A percentile compares a stretch with the other conserved stretches of the same genome.
phyloP scores from a whole-genome alignment of 2,329 filamentous ascomycete species.

The Tolypocladium ophioglossoides region DNA sequence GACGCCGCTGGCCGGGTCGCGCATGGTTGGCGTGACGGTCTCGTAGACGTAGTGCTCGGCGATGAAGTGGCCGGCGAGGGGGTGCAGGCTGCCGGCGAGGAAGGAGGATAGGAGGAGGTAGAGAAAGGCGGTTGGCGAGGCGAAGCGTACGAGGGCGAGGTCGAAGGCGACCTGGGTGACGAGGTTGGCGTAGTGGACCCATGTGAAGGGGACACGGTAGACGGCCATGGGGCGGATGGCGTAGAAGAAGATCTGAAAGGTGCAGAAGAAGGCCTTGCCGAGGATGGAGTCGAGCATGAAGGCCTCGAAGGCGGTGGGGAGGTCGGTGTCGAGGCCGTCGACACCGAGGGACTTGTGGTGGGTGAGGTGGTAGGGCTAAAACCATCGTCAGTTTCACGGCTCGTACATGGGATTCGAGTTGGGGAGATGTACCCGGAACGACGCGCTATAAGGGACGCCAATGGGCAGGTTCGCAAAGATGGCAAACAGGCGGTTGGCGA shows the following conservation, averaged over 20 bases:
- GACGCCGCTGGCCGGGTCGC: slow-evolving; percentile 47
- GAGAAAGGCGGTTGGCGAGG: slow-evolving; percentile 54
- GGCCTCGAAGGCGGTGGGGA: slow-evolving; percentile 85
- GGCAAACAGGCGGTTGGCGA: slow-evolving; percentile 76
- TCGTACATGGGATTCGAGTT: too few relatives aligned
- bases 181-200: slow-evolving; percentile 76
- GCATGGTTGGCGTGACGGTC: slow-evolving; percentile 43
- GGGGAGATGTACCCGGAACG: slow-evolving; percentile 57
- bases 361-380: slow-evolving; percentile 86
- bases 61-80: slow-evolving; percentile 95
- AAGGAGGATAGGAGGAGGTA: slow-evolving; percentile 89
- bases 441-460: slow-evolving; percentile 89
- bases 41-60: slow-evolving; percentile 89
- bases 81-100: slow-evolving; percentile 86
- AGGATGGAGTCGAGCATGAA: slow-evolving; percentile 88
- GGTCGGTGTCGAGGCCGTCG: slow-evolving; percentile 89
- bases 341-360: slow-evolving; percentile 98
- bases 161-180: slow-evolving; percentile 70
- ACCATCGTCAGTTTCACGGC: neutral
- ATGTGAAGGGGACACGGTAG: slow-evolving; percentile 79
- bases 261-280: slow-evolving; percentile 97
- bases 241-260: slow-evolving; percentile 99
- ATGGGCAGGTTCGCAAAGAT: slow-evolving; percentile 95
- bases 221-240: slow-evolving; percentile 91
- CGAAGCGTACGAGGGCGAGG: slow-evolving; percentile 49